phyloP scores from a whole-genome alignment of 2,329 filamentous ascomycete species.

The Fusarium gaditjirri region DNA sequence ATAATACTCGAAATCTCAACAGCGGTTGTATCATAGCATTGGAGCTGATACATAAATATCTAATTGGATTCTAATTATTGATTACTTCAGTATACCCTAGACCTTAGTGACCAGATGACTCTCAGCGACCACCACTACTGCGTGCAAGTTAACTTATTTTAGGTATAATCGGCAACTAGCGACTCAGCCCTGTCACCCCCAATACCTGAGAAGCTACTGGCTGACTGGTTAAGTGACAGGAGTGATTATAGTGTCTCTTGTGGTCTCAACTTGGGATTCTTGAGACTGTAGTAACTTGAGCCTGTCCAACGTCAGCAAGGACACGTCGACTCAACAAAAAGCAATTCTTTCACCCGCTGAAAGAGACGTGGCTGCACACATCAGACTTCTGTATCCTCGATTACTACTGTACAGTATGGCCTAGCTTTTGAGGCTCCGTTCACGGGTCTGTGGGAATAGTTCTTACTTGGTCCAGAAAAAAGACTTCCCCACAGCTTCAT shows the following conservation, averaged over 20 bases:
- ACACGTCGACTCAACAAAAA: neutral
- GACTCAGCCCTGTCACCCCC: no score
- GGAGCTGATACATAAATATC: neutral
- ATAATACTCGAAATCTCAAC: neutral
- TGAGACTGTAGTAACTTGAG: neutral
- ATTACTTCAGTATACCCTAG: neutral
- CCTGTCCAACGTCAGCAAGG: neutral
- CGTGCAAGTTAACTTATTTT: neutral
- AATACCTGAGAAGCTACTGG: neutral
- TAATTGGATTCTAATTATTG: neutral
- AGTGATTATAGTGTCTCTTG: no score
- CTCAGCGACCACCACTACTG: neutral
- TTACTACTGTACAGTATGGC: neutral
- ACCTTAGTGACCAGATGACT: neutral
- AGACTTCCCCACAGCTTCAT: constrained; percentile 18
- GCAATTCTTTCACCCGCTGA: neutral
- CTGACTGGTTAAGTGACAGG: neutral
- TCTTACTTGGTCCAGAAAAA: constrained; percentile 4
- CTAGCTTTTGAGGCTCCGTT: constrained; percentile 9
- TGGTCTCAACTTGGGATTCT: neutral
- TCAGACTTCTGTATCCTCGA: neutral
- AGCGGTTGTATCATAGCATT: neutral
- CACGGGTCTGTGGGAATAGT: neutral
- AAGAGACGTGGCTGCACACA: neutral
- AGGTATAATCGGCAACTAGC: neutral